Evolutionary conservation across 2,329 filamentous ascomycete species (phyloP).

Genomic region (Ophiognomonia clavigignenti-juglandacearum): DNA sequence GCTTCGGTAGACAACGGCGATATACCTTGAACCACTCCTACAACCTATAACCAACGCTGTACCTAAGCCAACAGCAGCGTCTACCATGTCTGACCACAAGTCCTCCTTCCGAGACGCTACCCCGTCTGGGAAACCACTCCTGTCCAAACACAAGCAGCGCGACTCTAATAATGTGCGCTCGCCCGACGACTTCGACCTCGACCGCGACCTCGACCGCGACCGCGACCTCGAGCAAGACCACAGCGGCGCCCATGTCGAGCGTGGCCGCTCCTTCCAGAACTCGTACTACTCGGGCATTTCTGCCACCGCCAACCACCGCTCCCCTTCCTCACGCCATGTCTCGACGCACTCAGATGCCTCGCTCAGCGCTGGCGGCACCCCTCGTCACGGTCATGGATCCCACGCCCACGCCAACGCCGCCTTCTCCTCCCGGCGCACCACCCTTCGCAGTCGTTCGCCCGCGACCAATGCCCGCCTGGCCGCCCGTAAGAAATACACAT

Average conservation of each 20-base stretch:
- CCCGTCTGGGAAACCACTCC: conserved; percentile 13
- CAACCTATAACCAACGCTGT: not conserved
- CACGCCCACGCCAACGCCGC: too few species aligned
- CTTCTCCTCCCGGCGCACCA: conserved; percentile 53
- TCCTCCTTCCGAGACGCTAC: conserved; percentile 4
- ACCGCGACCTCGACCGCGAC: too few species aligned
- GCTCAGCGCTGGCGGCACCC: conserved; percentile 23
- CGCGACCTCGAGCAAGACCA: conserved; percentile 18
- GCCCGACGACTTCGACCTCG: not conserved
- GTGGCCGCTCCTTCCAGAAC: conserved; percentile 13
- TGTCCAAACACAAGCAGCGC: conserved; percentile 13
- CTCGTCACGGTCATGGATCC: too few species aligned
- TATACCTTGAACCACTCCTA: not conserved
- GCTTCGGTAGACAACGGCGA: not conserved
- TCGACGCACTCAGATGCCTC: conserved; percentile 10
- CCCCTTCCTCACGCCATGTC: conserved; percentile 7
- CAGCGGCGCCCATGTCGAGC: conserved; percentile 2
- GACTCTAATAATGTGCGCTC: conserved; percentile 7
- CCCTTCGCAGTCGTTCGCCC: conserved; percentile 76
- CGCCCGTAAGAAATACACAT: conserved; percentile 78
- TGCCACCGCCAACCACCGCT: too few species aligned
- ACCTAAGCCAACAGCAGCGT: not conserved
- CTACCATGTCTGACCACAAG: conserved; percentile 10
- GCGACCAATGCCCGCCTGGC: conserved; percentile 56
- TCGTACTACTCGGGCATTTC: conserved; percentile 8